Conservation (phyloP, 352 stramenopile species). For the Phytophthora agathidicida region DNA sequence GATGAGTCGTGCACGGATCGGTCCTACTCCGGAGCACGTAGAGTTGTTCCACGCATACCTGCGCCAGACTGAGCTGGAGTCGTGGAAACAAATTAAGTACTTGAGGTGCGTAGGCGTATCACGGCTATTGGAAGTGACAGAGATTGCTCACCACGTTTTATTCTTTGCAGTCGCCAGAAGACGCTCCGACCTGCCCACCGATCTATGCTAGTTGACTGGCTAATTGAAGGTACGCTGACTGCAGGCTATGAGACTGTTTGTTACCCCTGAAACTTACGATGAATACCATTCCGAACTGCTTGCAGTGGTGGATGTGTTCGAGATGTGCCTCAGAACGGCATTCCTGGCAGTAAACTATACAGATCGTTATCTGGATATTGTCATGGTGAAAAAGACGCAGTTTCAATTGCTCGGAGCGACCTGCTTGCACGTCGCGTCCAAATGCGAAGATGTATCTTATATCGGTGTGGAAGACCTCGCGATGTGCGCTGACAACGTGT, state of each 20-base stretch:
- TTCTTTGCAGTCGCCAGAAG: slow-evolving; percentile 67
- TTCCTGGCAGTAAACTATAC: slow-evolving; percentile 93
- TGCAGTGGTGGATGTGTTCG: slow-evolving; percentile 93
- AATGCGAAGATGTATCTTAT: slow-evolving; percentile 93
- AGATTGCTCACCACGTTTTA: slow-evolving; percentile 6
- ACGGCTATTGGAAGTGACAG: not conserved
- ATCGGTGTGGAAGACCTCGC: slow-evolving; percentile 92
- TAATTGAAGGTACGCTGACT: slow-evolving; percentile 82
- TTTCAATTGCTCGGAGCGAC: slow-evolving; percentile 92
- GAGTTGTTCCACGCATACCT: slow-evolving; percentile 82
- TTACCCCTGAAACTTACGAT: not conserved
- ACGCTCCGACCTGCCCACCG: slow-evolving; percentile 83
- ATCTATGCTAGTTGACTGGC: slow-evolving; percentile 93
- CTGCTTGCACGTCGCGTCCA: slow-evolving; percentile 90
- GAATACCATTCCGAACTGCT: no score
- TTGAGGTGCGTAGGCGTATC: slow-evolving; percentile 54
- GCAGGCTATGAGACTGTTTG: not conserved
- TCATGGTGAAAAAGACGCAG: slow-evolving; percentile 89
- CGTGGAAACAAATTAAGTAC: slow-evolving; percentile 90
- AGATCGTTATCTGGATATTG: slow-evolving; percentile 87
- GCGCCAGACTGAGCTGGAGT: slow-evolving; percentile 76
- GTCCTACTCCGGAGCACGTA: slow-evolving; percentile 72
- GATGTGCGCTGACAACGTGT: slow-evolving; percentile 92
- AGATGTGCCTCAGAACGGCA: slow-evolving; percentile 91
- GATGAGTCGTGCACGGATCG: slow-evolving; percentile 50